Evolutionary conservation across 768 basidiomycete species (phyloP).

Genomic region (Tulasnella sp.): DNA sequence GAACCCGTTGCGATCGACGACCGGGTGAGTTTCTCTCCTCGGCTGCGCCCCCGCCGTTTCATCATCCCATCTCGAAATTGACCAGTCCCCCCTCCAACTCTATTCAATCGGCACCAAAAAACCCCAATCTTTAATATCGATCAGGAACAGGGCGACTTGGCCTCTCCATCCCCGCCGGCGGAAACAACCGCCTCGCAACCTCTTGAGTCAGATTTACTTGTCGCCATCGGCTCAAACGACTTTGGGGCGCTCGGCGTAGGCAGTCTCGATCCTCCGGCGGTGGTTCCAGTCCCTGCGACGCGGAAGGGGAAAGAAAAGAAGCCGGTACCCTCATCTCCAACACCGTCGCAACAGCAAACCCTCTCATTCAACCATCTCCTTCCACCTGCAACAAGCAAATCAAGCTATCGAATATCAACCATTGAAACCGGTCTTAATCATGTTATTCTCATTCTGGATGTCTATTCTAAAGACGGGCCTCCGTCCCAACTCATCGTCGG

Average conservation of each 20-base stretch:
- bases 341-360: conserved; percentile 43
- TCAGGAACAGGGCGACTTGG: not conserved
- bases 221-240: conserved; percentile 85
- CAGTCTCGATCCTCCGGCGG: not conserved
- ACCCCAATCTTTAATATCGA: conserved; percentile 43
- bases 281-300: not conserved
- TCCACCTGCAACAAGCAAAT: not conserved
- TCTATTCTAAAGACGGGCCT: conserved; percentile 38
- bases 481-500: conserved; percentile 55
- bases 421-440: conserved; percentile 75
- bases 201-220: conserved; percentile 45
- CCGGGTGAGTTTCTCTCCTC: conserved; percentile 39
- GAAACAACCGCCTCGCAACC: too few species aligned
- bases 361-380: conserved; percentile 52
- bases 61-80: not conserved
- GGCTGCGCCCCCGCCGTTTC: too few species aligned
- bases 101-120: not conserved
- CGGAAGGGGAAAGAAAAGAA: conserved; percentile 30
- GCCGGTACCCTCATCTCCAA: conserved; percentile 23
- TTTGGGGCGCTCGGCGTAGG: conserved; percentile 72
- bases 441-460: conserved; percentile 55
- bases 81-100: conserved; percentile 1
- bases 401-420: conserved; percentile 45
- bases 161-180: too few species aligned
- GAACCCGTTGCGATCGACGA: conserved; percentile 31